A percentile compares a stretch with the other conserved stretches of the same genome.
Conservation (phyloP, 495 filamentous ascomycete genomes). For the Aeminium ludgeri region DNA sequence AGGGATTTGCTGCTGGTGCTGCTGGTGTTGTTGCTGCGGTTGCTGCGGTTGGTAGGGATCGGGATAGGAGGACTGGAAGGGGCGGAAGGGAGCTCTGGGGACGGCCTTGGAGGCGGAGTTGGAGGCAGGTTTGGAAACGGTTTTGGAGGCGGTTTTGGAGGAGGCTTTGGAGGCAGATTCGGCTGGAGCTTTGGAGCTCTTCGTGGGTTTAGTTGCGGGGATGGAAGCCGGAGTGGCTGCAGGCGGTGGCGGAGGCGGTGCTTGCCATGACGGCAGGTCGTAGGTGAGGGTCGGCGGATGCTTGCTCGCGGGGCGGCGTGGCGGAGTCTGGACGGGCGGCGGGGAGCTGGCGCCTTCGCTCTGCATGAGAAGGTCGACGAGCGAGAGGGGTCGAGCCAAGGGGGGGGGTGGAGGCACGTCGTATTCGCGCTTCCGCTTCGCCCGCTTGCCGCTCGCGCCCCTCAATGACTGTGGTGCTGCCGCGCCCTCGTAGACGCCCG, state of each 20-base stretch:
- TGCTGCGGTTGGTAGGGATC: neutral
- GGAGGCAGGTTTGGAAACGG: neutral
- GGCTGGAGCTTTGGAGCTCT: too few species aligned
- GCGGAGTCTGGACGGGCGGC: too few species aligned
- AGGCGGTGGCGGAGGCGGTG: slow-evolving; percentile 1
- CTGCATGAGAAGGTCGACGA: slow-evolving; percentile 9
- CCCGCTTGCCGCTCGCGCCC: slow-evolving; percentile 9
- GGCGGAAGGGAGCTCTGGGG: slow-evolving; percentile 4
- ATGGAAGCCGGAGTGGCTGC: too few species aligned
- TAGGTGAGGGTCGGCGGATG: slow-evolving; percentile 4
- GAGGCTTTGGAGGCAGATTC: too few species aligned
- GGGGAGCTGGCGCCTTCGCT: slow-evolving; percentile 6
- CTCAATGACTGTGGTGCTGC: neutral
- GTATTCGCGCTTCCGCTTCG: neutral
- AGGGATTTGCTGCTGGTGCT: too few species aligned
- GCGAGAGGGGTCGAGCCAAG: too few species aligned
- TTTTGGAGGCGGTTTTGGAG: neutral
- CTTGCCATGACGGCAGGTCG: slow-evolving; percentile 11
- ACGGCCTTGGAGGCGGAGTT: neutral
- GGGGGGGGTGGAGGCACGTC: too few species aligned
- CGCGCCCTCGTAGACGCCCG: neutral
- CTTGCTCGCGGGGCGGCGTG: neutral
- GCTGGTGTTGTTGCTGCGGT: neutral
- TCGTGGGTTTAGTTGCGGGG: too few species aligned
- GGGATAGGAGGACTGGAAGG: neutral